Base-by-base conservation (phyloP, 768 basidiomycete species). In the Pseudohyphozyma bogoriensis region DNA sequence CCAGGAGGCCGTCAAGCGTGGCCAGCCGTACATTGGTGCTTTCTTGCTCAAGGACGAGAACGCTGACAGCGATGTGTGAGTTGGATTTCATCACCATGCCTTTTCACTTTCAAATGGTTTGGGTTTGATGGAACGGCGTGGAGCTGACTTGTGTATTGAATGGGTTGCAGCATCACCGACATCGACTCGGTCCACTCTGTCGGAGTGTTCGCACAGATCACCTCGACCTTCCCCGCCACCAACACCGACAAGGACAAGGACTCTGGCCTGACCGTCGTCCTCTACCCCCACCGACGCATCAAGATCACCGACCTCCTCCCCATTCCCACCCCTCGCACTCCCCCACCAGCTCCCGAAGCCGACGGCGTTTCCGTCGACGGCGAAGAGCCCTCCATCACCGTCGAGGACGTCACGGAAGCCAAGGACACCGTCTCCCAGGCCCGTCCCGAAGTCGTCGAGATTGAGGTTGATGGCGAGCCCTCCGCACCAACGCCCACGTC, bases 141-240 rank as follows among this genome's bases (percentile, higher is more conserved):
- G n/a, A 20, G 50, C 22, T 40, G 11, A 37, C 37, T 26, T n/a
- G 1, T n/a, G 33, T 1, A 3, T 18, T 33, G 31, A n/a, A n/a
- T n/a, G 45, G 28, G 15, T 0, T 28, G 15, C 52, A 67, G 66
- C 58, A 93, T 96, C 66, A 86, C 87, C 59, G 86, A 87, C 70
- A 74, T 89, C 56, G 81, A 87, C 74, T 83, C 86, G 45, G 90
- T 96, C 8, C 88, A 96, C 73, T 82, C 81, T 1, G 90, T 96
- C 58, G 93, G 93, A 47, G 91, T 96, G 8, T 95, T 97, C 70
- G 91, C 91, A 3, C 93, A 97, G 75, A 90, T 96, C 55, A 96
- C 92, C 1, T 90, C 87, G 65, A 85, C 92, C 1, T 92, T 92
- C 74, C 79, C 85, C 1, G 85, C 81, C 3, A 12, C 53, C 1